Conservation (phyloP, 345 rosid species). For the Brassica incana region DNA sequence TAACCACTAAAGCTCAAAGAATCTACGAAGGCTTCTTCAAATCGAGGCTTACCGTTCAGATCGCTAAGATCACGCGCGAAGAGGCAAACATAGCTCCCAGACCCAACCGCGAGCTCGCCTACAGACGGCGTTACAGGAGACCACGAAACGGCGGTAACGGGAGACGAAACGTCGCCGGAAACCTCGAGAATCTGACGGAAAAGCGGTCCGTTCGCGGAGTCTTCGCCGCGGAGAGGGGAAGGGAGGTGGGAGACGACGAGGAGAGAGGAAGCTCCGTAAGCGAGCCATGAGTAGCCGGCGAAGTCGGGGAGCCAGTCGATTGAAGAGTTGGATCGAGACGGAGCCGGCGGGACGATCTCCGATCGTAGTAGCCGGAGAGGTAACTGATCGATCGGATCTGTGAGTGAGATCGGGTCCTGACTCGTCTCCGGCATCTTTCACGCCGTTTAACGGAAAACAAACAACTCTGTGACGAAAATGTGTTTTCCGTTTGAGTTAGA, state of each 20-base stretch:
- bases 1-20: background rate
- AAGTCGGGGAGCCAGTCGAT: constrained; percentile 88
- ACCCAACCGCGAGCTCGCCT: constrained; percentile 84
- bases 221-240: constrained; percentile 69
- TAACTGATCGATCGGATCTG: constrained; percentile 56
- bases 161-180: constrained; percentile 44
- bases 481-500: background rate
- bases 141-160: constrained; percentile 73
- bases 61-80: constrained; percentile 47
- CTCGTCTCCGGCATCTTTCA: constrained; percentile 50
- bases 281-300: constrained; percentile 88
- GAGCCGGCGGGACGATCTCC: constrained; percentile 70
- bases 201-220: constrained; percentile 58
- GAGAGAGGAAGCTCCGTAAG: constrained; percentile 89
- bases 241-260: constrained; percentile 87
- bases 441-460: constrained; percentile 31
- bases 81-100: constrained; percentile 54
- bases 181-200: constrained; percentile 79
- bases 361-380: constrained; percentile 63
- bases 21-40: background rate
- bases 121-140: constrained; percentile 67
- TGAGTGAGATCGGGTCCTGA: constrained; percentile 29
- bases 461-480: constrained; percentile 7
- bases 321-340: constrained; percentile 59
- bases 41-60: constrained; percentile 46